Base-by-base conservation (phyloP, 106 monocot genomes). In the Platanthera zijinensis region DNA sequence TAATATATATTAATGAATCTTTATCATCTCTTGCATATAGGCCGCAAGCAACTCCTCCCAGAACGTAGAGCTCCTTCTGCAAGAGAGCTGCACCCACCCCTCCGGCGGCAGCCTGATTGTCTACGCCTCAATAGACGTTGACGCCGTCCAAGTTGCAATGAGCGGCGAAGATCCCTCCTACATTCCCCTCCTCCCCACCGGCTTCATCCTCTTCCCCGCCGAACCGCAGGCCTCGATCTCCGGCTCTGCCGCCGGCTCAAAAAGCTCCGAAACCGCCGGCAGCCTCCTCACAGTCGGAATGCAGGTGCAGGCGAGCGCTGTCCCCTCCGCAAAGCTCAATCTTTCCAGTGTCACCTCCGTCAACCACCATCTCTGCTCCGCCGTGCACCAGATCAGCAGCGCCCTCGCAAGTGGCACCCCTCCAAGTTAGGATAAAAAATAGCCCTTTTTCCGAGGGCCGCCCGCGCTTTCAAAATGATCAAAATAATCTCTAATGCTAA, bases 81-180 rank as follows among this genome's bases (percentile, higher is more conserved):
- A 99, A 76, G 99, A 99, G 84, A 99, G 94, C 90, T 85, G 87
- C 86, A 94, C 90, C n/a, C 94, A 99, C 78, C 87, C 86, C 0
- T 30, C 85, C 21, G 92, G 88, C 50, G 99, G 94, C 45, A 92
- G 99, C 82, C 74, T 95, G 21, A 83, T 99, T 1, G 94, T 99
- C 52, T 92, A 85, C 59, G 77, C 94, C 8, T 88, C 85, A 25
- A 52, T 99, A 51, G 99, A 92, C 30, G 88, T 99, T 1, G 90
- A 89, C 39, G 94, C 94, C 32, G 84, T 95, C 56, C 94, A 95
- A 64, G 81, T 92, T 10, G 84, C 83, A 14, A 92, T 92, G 92
- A 87, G 85, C 79, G 92, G 94, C 5, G 88, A 99, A 50, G 99
- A 99, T 48, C 79, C 94, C 0, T 90, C 99, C 48, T 95, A 82